Percentiles rank a stretch among this genome's conserved stretches.
Evolutionary conservation across 805 yeast species (phyloP).

Genomic region (Metschnikowia dekortorum): DNA sequence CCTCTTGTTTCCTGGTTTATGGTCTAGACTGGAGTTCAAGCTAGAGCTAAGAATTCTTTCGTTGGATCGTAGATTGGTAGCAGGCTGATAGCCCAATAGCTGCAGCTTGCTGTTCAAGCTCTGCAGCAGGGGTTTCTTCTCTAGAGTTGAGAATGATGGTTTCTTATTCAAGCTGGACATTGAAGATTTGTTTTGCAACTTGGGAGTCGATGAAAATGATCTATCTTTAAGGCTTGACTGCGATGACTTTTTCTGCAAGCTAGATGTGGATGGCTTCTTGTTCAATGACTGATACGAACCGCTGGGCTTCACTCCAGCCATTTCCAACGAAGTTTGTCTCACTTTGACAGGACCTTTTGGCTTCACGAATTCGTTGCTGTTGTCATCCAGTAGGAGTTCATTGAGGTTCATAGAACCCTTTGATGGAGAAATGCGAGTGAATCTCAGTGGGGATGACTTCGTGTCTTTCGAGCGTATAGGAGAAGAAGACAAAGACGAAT

Average conservation of each 20-base stretch:
- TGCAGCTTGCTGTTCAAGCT: background rate
- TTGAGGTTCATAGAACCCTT: constrained; percentile 37
- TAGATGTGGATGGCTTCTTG: background rate
- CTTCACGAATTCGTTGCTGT: constrained; percentile 18
- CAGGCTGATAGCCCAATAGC: background rate
- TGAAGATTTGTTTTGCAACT: constrained; percentile 18
- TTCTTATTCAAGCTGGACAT: constrained; percentile 10
- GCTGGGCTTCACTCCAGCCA: constrained; percentile 28
- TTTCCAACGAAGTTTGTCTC: constrained; percentile 29
- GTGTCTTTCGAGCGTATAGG: background rate
- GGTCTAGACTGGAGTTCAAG: background rate
- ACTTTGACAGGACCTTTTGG: constrained; percentile 23
- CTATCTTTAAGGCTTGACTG: constrained; percentile 4
- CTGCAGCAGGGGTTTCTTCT: constrained; percentile 9
- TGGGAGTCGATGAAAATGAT: constrained; percentile 11
- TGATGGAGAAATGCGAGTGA: constrained; percentile 34
- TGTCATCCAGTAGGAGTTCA: constrained; percentile 23
- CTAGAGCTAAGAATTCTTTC: background rate
- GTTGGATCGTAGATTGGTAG: background rate
- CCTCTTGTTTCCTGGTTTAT: background rate
- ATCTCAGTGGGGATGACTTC: constrained; percentile 12
- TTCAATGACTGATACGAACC: background rate
- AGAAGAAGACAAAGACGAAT: background rate
- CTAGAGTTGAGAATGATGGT: constrained; percentile 8
- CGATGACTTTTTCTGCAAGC: constrained; percentile 9